Percentiles rank a stretch among this genome's conserved stretches.
phyloP scores from a whole-genome alignment of 257 asterid species.

The Orobanche coerulescens region DNA sequence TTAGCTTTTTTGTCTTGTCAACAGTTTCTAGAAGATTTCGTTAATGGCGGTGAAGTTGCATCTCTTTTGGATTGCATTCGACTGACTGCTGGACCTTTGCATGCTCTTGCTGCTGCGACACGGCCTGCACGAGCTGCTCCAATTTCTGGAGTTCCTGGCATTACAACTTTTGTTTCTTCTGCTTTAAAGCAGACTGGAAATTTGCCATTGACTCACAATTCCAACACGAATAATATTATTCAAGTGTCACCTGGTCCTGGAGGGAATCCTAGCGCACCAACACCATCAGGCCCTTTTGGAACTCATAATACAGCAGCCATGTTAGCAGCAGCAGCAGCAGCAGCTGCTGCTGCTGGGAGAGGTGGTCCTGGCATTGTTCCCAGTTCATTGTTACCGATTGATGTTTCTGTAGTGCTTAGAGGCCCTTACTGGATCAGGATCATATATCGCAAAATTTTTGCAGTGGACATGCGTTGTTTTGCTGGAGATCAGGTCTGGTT shows the following conservation, averaged over 20 bases:
- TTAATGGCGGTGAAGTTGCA: conserved; percentile 93
- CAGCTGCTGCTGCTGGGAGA: conserved; percentile 93
- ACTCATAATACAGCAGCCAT: conserved; percentile 55
- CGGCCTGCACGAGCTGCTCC: conserved; percentile 99
- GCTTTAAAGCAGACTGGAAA: conserved; percentile 62
- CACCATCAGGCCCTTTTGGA: conserved; percentile 45
- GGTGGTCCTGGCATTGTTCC: conserved; percentile 99
- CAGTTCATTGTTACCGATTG: conserved; percentile 94
- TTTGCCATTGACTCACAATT: conserved; percentile 46
- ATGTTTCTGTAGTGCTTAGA: conserved; percentile 95
- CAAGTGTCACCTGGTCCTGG: conserved; percentile 64
- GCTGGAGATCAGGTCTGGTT: conserved; percentile 99
- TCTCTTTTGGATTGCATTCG: conserved; percentile 96
- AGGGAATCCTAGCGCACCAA: conserved; percentile 40
- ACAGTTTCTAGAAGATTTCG: conserved; percentile 97
- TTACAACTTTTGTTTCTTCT: conserved; percentile 51
- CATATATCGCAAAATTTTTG: conserved; percentile 83
- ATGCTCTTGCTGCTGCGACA: conserved; percentile 98
- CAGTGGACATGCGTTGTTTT: conserved; percentile 99
- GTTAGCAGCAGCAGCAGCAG: conserved; percentile 84
- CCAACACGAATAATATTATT: conserved; percentile 38
- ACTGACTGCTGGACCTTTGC: conserved; percentile 97
- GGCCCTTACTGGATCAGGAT: conserved; percentile 99
- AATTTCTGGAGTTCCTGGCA: conserved; percentile 71
- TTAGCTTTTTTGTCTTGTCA: conserved; percentile 12